phyloP scores from a whole-genome alignment of 2,329 filamentous ascomycete genomes.

The Celoporthe dispersa region DNA sequence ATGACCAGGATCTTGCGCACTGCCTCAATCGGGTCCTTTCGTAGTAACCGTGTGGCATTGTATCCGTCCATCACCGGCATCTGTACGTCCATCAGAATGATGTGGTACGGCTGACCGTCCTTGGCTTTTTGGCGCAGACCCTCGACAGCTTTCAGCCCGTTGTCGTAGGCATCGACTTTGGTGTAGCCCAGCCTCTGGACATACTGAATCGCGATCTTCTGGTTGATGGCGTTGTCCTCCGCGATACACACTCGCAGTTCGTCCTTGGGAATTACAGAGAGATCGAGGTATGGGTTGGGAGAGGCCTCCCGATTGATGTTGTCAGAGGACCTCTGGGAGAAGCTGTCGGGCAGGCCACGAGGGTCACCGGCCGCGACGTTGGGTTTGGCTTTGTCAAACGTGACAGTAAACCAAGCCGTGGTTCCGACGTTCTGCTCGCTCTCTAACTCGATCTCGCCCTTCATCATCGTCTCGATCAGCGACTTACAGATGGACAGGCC shows the following conservation, averaged over 20 bases:
- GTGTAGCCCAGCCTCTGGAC: conserved; percentile 83
- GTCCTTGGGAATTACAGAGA: conserved; percentile 75
- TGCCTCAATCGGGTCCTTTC: conserved; percentile 73
- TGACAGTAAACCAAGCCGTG: conserved; percentile 77
- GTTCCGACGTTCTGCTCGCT: conserved; percentile 75
- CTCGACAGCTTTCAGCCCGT: conserved; percentile 86
- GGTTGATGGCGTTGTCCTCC: conserved; percentile 94
- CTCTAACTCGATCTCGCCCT: conserved; percentile 81
- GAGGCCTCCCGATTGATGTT: conserved; percentile 41
- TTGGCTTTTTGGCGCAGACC: conserved; percentile 75
- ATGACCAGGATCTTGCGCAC: conserved; percentile 89
- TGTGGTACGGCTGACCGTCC: conserved; percentile 79
- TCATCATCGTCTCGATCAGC: conserved; percentile 89
- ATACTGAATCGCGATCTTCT: conserved; percentile 91
- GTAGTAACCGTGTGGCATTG: conserved; percentile 83
- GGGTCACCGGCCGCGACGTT: conserved; percentile 61
- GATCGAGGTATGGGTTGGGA: conserved; percentile 60
- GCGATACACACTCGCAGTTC: conserved; percentile 89
- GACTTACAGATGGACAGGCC: conserved; percentile 95
- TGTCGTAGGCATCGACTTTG: conserved; percentile 83
- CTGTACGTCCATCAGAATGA: conserved; percentile 94
- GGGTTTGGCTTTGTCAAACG: conserved; percentile 79
- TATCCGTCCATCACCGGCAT: conserved; percentile 95
- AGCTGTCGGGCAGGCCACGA: conserved; percentile 26
- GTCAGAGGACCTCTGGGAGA: conserved; percentile 31